phyloP scores from a whole-genome alignment of 805 yeast genomes.

The Naumovozyma castellii region DNA sequence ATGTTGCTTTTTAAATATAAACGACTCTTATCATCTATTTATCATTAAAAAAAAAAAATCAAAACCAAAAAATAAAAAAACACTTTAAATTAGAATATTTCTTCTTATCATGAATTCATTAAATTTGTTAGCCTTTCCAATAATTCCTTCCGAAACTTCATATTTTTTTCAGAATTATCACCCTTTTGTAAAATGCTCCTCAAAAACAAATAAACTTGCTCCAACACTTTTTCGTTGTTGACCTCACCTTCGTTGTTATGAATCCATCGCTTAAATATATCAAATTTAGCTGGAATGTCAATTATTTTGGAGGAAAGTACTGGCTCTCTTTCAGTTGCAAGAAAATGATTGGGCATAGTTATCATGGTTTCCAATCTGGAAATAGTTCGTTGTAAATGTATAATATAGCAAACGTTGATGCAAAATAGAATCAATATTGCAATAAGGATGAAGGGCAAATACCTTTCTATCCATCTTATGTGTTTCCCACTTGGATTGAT shows the following conservation, averaged over 20 bases:
- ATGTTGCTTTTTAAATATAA: too few species aligned
- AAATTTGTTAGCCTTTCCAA: not conserved
- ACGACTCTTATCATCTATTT: too few species aligned
- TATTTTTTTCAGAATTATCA: not conserved
- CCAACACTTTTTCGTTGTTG: not conserved
- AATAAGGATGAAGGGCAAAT: not conserved
- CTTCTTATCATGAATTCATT: not conserved
- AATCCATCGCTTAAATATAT: not conserved
- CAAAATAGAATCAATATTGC: not conserved
- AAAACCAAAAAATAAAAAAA: too few species aligned
- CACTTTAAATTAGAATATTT: too few species aligned
- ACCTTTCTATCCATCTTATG: not conserved
- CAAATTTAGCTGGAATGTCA: not conserved
- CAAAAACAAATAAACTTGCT: not conserved
- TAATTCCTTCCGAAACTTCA: not conserved
- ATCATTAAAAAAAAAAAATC: too few species aligned
- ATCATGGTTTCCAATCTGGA: not conserved
- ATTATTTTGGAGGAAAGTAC: not conserved
- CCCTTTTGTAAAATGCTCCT: not conserved
- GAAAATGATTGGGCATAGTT: not conserved
- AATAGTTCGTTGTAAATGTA: not conserved
- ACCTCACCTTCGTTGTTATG: not conserved
- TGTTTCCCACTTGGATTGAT: not conserved
- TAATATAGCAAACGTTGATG: not conserved
- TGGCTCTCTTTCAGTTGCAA: not conserved